phyloP scores from a whole-genome alignment of 139 green algal genomes.

The Closterium sp. region DNA sequence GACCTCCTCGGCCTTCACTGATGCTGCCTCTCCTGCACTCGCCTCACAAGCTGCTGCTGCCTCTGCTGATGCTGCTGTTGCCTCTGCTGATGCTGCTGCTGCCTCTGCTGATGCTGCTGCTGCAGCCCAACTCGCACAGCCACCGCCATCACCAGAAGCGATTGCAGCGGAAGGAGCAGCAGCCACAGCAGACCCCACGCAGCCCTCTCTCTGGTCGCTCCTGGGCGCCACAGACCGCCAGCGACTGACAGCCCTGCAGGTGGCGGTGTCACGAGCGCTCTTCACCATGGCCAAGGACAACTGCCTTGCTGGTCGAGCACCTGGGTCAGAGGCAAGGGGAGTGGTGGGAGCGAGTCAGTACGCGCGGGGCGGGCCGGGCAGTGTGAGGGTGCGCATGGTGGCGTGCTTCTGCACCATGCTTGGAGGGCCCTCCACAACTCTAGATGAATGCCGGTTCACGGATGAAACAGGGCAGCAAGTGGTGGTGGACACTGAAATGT shows the following conservation, averaged over 20 bases:
- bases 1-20: too few relatives aligned
- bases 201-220: not conserved
- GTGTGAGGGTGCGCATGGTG: not conserved
- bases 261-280: conserved; percentile 15
- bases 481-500: not conserved
- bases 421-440: too few relatives aligned
- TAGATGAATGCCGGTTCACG: not conserved
- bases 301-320: not conserved
- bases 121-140: too few relatives aligned
- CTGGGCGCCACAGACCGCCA: not conserved
- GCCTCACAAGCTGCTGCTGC: too few relatives aligned
- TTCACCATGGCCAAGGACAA: conserved; percentile 16
- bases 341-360: not conserved
- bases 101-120: too few relatives aligned
- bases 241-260: not conserved
- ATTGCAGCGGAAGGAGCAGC: too few relatives aligned
- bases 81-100: too few relatives aligned
- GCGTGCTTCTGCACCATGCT: not conserved
- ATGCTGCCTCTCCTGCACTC: too few relatives aligned
- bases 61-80: too few relatives aligned
- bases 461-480: not conserved
- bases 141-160: not conserved
- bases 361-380: not conserved
- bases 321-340: not conserved
- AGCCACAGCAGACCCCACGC: not conserved